These are phyloP conservation scores for Plasmodium coatneyi DNA, from an alignment of 169 alveolate genomes.

Conservation along the genomic window DNA sequence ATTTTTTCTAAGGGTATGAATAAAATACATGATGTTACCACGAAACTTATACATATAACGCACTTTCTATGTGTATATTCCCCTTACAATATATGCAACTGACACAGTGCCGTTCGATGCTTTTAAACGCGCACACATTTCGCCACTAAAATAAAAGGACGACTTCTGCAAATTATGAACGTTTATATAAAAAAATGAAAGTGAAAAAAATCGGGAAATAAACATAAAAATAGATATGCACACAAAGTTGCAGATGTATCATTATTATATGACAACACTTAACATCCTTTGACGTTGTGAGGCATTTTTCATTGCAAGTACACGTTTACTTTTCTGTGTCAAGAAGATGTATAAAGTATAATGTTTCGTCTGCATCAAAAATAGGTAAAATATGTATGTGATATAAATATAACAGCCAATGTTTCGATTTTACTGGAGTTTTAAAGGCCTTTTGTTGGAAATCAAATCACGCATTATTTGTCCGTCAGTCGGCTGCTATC, in stretches of 20 bases:
- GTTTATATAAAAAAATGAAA: neutral
- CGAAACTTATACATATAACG: neutral
- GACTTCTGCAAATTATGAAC: neutral
- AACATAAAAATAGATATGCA: neutral
- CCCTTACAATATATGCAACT: neutral
- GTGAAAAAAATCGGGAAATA: neutral
- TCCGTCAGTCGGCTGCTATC: neutral
- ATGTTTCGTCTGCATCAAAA: neutral
- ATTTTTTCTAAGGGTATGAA: neutral
- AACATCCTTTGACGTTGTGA: neutral
- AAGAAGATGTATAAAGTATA: neutral
- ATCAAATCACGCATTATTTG: neutral
- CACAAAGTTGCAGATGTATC: neutral
- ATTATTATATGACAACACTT: neutral
- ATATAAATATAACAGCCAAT: neutral
- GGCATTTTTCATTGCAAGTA: neutral
- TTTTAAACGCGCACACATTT: neutral
- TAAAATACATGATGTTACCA: neutral
- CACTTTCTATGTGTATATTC: neutral
- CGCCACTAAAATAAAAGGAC: neutral
- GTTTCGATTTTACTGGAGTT: neutral
- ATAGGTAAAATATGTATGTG: neutral
- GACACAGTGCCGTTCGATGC: neutral
- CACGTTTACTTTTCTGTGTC: neutral
- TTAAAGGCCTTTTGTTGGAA: neutral